Evolutionary conservation across 1,284 basidiomycete genomes (phyloP).

Genomic region (Cerrena zonata): DNA sequence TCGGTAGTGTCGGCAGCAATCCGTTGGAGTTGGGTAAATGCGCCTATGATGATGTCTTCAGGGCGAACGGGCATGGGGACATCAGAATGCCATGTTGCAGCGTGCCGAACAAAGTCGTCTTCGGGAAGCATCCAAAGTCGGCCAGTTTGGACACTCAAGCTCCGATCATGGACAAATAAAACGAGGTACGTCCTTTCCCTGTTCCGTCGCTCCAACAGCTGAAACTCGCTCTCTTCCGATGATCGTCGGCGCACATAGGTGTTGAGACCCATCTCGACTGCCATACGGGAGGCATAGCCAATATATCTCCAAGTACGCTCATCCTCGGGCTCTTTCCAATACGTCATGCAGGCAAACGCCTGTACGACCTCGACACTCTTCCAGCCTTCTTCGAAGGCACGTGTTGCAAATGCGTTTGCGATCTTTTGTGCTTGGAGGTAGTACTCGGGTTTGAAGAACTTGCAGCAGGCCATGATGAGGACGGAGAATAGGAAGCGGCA

Average conservation of each 20-base stretch:
- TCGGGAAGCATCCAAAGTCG: constrained; percentile 81
- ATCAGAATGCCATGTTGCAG: constrained; percentile 63
- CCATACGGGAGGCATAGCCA: constrained; percentile 80
- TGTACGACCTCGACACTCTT: constrained; percentile 79
- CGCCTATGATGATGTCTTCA: constrained; percentile 72
- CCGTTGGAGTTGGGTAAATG: constrained; percentile 68
- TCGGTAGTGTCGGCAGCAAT: constrained; percentile 78
- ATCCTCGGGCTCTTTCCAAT: constrained; percentile 82
- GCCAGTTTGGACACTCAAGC: constrained; percentile 76
- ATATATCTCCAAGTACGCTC: constrained; percentile 79
- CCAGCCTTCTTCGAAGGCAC: constrained; percentile 69
- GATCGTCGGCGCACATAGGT: constrained; percentile 52
- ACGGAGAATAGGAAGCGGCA: constrained; percentile 78
- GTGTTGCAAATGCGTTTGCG: constrained; percentile 64
- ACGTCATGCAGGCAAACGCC: constrained; percentile 77
- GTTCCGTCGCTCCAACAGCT: constrained; percentile 69
- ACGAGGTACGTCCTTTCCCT: constrained; percentile 78
- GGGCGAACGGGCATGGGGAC: constrained; percentile 52
- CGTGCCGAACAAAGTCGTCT: constrained; percentile 66
- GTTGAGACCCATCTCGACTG: constrained; percentile 73
- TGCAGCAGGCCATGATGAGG: constrained; percentile 76
- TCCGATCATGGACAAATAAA: constrained; percentile 76
- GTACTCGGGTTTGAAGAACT: constrained; percentile 71
- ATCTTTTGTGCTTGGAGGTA: constrained; percentile 65
- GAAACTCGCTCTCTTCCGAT: constrained; percentile 53